phyloP scores from a whole-genome alignment of 371 early-diverging fungal genomes.

The Zychaea mexicana region DNA sequence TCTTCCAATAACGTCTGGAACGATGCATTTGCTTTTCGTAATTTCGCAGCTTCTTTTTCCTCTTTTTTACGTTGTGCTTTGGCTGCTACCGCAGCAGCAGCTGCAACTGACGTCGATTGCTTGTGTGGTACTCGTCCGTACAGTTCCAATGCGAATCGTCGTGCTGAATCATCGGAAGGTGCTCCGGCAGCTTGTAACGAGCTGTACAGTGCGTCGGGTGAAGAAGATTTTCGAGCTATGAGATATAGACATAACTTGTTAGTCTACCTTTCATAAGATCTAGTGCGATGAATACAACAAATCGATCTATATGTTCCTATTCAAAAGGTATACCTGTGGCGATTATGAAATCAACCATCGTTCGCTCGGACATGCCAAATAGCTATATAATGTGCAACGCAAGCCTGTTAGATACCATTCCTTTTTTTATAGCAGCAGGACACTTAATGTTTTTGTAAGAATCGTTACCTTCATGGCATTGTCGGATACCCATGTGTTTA shows the following conservation, averaged over 20 bases:
- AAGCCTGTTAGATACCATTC: slow-evolving; percentile 12
- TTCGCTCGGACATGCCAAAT: slow-evolving; percentile 71
- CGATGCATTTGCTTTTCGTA: slow-evolving; percentile 63
- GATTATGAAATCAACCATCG: slow-evolving; percentile 75
- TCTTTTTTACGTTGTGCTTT: slow-evolving; percentile 52
- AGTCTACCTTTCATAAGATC: too few relatives aligned
- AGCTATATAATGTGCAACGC: slow-evolving; percentile 44
- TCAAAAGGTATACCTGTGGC: slow-evolving; percentile 49
- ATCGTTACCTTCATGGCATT: slow-evolving; percentile 74
- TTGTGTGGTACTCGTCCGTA: slow-evolving; percentile 61
- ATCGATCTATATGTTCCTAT: slow-evolving; percentile 1
- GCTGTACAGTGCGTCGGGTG: slow-evolving; percentile 52
- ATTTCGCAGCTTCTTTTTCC: slow-evolving; percentile 52
- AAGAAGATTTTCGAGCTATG: slow-evolving; percentile 62
- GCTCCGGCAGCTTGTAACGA: slow-evolving; percentile 62
- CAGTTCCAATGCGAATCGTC: slow-evolving; percentile 67
- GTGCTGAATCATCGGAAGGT: slow-evolving; percentile 52
- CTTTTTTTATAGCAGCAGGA: slow-evolving; percentile 3
- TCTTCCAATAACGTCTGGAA: slow-evolving; percentile 64
- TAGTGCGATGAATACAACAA: not conserved
- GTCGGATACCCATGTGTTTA: slow-evolving; percentile 78
- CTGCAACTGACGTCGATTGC: slow-evolving; percentile 23
- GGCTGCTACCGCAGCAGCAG: slow-evolving; percentile 23
- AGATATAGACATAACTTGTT: not conserved
- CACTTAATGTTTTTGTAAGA: not conserved